These are phyloP conservation scores for Sclerotinia borealis DNA, from an alignment of 2,329 filamentous ascomycete genomes.

Conservation along the genomic window DNA sequence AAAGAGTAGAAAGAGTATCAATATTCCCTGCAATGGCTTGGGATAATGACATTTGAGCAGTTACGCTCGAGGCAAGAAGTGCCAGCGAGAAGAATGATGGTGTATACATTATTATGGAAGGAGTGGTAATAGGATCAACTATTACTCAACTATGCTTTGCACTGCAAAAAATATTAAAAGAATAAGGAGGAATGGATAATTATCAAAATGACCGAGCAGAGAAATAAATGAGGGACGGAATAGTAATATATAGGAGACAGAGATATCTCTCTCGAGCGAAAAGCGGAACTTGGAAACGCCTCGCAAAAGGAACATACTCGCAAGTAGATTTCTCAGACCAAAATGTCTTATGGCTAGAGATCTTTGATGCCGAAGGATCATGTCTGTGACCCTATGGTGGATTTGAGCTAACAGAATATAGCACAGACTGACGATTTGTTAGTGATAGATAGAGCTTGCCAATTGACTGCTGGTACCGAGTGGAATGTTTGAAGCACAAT, in stretches of 20 bases:
- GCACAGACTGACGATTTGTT: background rate
- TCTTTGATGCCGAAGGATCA: background rate
- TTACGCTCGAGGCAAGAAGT: background rate
- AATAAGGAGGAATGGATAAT: background rate
- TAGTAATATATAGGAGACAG: background rate
- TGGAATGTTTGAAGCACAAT: background rate
- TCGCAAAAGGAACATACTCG: background rate
- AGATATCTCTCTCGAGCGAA: background rate
- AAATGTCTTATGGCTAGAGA: background rate
- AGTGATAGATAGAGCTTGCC: background rate
- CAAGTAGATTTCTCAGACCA: background rate
- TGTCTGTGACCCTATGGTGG: background rate
- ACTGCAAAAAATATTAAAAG: slow-evolving; percentile 10
- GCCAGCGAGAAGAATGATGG: background rate
- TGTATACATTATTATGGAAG: slow-evolving; percentile 10
- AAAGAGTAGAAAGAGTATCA: slow-evolving; percentile 1
- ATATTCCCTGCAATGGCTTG: background rate
- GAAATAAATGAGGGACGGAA: background rate
- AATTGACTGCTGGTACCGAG: background rate
- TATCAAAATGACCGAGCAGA: slow-evolving; percentile 2
- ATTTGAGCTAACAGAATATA: background rate
- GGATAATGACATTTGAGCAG: background rate
- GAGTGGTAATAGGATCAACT: slow-evolving; percentile 8
- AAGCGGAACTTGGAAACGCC: background rate
- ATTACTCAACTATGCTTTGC: slow-evolving; percentile 1